Conservation (phyloP, 1,284 basidiomycete species). For the Xerocomus amazonicus region DNA sequence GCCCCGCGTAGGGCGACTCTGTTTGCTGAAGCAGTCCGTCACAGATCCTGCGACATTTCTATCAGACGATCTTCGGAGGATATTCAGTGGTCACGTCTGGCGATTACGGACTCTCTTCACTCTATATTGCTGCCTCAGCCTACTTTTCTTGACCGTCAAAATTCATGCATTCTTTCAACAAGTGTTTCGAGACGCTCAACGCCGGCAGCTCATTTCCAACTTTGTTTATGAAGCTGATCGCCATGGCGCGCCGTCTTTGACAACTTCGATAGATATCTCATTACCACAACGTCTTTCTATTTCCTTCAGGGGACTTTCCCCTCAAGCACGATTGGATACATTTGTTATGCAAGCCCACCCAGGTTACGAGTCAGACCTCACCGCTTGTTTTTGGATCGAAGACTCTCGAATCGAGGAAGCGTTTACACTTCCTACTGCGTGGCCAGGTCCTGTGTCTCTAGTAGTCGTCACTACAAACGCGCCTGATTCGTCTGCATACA, state of each 20-base stretch:
- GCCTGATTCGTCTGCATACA: slow-evolving; percentile 33
- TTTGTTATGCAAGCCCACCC: slow-evolving; percentile 20
- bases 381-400: slow-evolving; percentile 54
- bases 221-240: not conserved
- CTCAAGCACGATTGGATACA: slow-evolving; percentile 27
- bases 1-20: slow-evolving; percentile 16
- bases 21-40: slow-evolving; percentile 15
- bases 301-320: slow-evolving; percentile 17
- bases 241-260: slow-evolving; percentile 1
- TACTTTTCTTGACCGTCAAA: slow-evolving; percentile 37
- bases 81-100: slow-evolving; percentile 28
- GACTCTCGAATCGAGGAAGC: slow-evolving; percentile 33
- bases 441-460: slow-evolving; percentile 57
- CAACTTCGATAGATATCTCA: slow-evolving; percentile 25
- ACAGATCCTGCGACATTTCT: slow-evolving; percentile 25
- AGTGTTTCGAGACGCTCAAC: not conserved
- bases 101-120: slow-evolving; percentile 33
- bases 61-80: slow-evolving; percentile 22
- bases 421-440: slow-evolving; percentile 38
- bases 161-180: slow-evolving; percentile 9
- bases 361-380: slow-evolving; percentile 26
- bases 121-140: slow-evolving; percentile 42
- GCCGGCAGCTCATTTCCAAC: not conserved
- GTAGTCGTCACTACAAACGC: slow-evolving; percentile 42
- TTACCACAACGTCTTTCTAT: slow-evolving; percentile 21